Base-by-base conservation (phyloP, 1,139 yeast species). In the Blastobotrys petasosporus region DNA sequence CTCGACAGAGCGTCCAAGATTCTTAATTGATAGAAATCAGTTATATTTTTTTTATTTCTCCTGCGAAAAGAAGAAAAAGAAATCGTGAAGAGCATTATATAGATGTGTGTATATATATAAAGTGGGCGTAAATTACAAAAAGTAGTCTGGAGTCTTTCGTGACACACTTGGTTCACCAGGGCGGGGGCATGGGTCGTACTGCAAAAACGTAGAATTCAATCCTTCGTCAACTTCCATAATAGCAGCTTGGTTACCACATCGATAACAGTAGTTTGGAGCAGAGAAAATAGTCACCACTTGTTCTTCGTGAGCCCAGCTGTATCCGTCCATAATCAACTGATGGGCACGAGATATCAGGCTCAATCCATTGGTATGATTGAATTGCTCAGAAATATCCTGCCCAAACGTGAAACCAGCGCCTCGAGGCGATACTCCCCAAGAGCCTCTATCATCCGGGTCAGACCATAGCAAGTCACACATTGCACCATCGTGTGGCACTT, bases 231-330 rank as follows among this genome's bases (percentile, higher is more conserved):
- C 95, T 70, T 92, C 97, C 96, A 92, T 88, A 57, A 92, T 88
- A 38, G 98, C 97, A 32, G 98, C 98, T 70, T 90, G 97, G 70
- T 92, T 92, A 61, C 98, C 98, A 72, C 98, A 92, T 69, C 97
- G 75, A 66, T 86, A 92, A 67, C 96, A 92, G 66, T 92, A 92
- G 67, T 92, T 92, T 20, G 98, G 98, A 2, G 98, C 98, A 42
- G 92, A 80, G 75, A 94, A 92, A 43, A 92, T 94, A n/a, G 98
- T 92, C 32, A 86, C 94, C 50, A 87, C 88, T 51, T 80, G 77
- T 66, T 85, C 68, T 45, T 65, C 69, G 51, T 66, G 70, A 29
- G 66, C 54, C 70, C 52, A 87, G 83, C 56, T 85, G 75, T 48
- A 87, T 80, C 98, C 98, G 62, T 92, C 98, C 98, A 92, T 92